Conservation (phyloP, 345 rosid species). For the Conringia planisiliqua region DNA sequence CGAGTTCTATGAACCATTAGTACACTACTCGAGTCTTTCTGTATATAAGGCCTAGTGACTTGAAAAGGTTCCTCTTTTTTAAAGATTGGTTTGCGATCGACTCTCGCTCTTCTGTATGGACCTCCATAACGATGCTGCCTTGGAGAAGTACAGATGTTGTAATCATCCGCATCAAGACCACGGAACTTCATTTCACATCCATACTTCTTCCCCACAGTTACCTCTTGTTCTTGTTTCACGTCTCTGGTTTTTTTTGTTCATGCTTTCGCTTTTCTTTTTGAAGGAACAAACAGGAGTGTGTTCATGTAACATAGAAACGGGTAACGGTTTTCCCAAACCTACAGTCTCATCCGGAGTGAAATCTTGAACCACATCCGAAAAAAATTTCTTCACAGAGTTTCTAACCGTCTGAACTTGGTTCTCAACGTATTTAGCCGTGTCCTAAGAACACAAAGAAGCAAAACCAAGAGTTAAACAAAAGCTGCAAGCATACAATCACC, state of each 20-base stretch:
- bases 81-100: constrained; percentile 25
- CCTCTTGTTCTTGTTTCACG: constrained; percentile 31
- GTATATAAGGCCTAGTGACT: constrained; percentile 9
- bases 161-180: constrained; percentile 40
- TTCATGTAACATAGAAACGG: constrained; percentile 23
- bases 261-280: constrained; percentile 35
- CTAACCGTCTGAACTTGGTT: constrained; percentile 80
- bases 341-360: constrained; percentile 45
- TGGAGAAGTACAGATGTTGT: constrained; percentile 33
- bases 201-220: constrained; percentile 26
- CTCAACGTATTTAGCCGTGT: constrained; percentile 71
- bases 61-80: constrained; percentile 26
- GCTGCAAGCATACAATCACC: background rate
- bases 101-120: constrained; percentile 32
- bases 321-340: constrained; percentile 27
- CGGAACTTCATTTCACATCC: constrained; percentile 25
- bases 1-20: constrained; percentile 27
- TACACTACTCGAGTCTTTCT: constrained; percentile 19
- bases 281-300: constrained; percentile 37
- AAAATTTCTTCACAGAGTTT: constrained; percentile 66
- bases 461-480: background rate
- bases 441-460: constrained; percentile 36
- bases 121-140: constrained; percentile 28
- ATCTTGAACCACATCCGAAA: constrained; percentile 68
- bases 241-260: constrained; percentile 32